A percentile compares a stretch with the other conserved stretches of the same genome.
These are phyloP conservation scores for Tylopilus rubrobrunneus DNA, from an alignment of 768 basidiomycete species.

Conservation along the genomic window DNA sequence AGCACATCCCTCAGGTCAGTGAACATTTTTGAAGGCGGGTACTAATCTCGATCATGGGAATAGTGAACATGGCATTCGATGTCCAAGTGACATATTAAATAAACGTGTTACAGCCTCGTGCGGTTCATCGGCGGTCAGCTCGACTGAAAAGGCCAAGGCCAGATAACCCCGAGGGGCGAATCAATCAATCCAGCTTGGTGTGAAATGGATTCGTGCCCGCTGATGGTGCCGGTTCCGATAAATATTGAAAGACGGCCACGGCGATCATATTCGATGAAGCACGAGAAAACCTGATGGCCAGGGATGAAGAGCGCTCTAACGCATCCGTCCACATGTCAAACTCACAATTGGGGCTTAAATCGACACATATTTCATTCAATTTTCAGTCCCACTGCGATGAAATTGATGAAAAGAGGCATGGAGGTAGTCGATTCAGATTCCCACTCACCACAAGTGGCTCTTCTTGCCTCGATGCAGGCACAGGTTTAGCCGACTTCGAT, in stretches of 20 bases:
- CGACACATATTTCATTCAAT: slow-evolving; percentile 21
- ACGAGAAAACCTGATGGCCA: slow-evolving; percentile 35
- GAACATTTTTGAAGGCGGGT: slow-evolving; percentile 7
- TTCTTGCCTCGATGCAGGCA: slow-evolving; percentile 38
- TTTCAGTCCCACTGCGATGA: slow-evolving; percentile 41
- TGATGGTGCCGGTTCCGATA: slow-evolving; percentile 32
- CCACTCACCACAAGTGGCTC: slow-evolving; percentile 43
- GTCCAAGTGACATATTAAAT: slow-evolving; percentile 25
- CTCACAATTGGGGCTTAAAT: slow-evolving; percentile 21
- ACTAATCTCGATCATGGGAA: slow-evolving; percentile 28
- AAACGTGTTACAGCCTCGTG: slow-evolving; percentile 33
- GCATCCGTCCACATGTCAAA: slow-evolving; percentile 20
- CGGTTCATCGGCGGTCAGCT: slow-evolving; percentile 20
- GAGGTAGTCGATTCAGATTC: slow-evolving; percentile 13
- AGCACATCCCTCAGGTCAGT: neutral
- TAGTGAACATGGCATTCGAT: slow-evolving; percentile 18
- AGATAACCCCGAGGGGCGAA: slow-evolving; percentile 32
- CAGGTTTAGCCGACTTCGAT: slow-evolving; percentile 33
- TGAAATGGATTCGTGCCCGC: slow-evolving; percentile 18
- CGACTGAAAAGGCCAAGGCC: slow-evolving; percentile 13
- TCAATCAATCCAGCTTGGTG: slow-evolving; percentile 24
- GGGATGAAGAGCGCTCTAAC: slow-evolving; percentile 20
- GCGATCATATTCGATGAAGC: slow-evolving; percentile 31
- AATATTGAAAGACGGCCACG: slow-evolving; percentile 26
- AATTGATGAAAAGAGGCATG: slow-evolving; percentile 28